These are phyloP conservation scores for Apiotrichum siamense DNA, from an alignment of 1,284 basidiomycete species.

Conservation along the genomic window DNA sequence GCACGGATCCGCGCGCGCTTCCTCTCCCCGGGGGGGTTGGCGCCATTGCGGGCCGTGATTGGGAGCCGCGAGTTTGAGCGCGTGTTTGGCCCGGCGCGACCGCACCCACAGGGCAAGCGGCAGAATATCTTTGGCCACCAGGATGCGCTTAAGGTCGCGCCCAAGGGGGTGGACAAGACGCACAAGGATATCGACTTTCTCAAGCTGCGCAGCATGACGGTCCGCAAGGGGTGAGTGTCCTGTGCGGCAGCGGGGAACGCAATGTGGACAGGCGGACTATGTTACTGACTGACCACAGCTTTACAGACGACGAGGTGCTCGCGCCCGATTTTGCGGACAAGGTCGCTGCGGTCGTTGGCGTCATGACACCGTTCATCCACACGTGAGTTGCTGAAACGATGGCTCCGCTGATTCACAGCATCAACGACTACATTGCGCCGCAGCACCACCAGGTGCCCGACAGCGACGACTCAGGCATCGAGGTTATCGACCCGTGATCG, in stretches of 20 bases:
- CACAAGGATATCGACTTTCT: slow-evolving; percentile 80
- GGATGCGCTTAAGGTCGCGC: slow-evolving; percentile 76
- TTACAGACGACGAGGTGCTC: slow-evolving; percentile 68
- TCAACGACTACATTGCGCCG: background rate
- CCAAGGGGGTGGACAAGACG: slow-evolving; percentile 76
- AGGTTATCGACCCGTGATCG: background rate
- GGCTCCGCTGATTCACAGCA: background rate
- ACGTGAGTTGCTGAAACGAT: slow-evolving; percentile 53
- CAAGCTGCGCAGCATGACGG: slow-evolving; percentile 72
- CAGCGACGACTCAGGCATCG: background rate
- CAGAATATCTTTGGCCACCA: slow-evolving; percentile 73
- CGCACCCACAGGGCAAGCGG: slow-evolving; percentile 57
- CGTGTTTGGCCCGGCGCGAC: slow-evolving; percentile 64
- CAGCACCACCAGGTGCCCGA: background rate
- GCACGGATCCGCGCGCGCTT: slow-evolving; percentile 65
- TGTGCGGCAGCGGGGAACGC: too few relatives aligned
- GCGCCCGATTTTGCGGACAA: slow-evolving; percentile 60
- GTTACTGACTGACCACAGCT: slow-evolving; percentile 50
- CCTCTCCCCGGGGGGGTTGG: slow-evolving; percentile 43
- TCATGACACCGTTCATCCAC: slow-evolving; percentile 71
- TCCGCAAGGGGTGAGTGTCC: slow-evolving; percentile 60
- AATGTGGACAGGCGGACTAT: too few relatives aligned
- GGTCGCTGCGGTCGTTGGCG: slow-evolving; percentile 54
- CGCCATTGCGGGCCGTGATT: slow-evolving; percentile 64
- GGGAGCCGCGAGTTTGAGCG: slow-evolving; percentile 60